Evolutionary conservation across 2,329 filamentous ascomycete species (phyloP), one percentile per base, ranked within the genome.

Genomic region (Cladosporium sp.): DNA sequence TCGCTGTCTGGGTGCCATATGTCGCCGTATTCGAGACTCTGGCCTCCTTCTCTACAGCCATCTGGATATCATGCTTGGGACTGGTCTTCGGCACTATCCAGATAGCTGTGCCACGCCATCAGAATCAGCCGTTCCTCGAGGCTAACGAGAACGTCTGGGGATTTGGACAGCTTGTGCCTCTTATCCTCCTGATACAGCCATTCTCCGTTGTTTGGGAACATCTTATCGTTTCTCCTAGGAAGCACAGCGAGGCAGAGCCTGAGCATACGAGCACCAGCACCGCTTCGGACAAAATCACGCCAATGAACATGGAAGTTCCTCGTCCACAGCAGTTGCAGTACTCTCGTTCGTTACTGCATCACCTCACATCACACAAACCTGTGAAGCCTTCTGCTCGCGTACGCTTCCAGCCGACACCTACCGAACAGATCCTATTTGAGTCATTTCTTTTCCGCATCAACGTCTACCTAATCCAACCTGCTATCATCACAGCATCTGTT

Each of bases 91-190:
- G 66, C 2, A 64, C 61, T 17, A 60, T 68, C 30, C 65, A 68
- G 38, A 63, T 67, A 17, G 40, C 66, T 5, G 57, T 66, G 2
- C 65, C 66, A 4, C 60, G 66, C n/a, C 43, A 59, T n/a, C 30
- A 55, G n/a, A 61, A 61, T 28, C 58, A 47, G 17, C 28, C 42
- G 19, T 19, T 38, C 11, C 42, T 28, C 0, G 42, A 57, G 6
- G 36, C 17, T n/a, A 38, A 47, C 9, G 58, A 61, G 20, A 64
- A 59, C 38, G 43, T 60, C 12, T 39, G 49, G 34, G 60, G 58
- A 0, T 69, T 69, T 28, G 66, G 67, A 8, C 67, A 69, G 59
- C 52, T 69, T 20, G 59, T 67, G 19, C 65, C 66, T 28, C 47
- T 69, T 12, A 61, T 68, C 6, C 54, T 69, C 14, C 47, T 68